Evolutionary conservation across 1,284 basidiomycete species (phyloP).

Genomic region (Crucibulum parvulum): DNA sequence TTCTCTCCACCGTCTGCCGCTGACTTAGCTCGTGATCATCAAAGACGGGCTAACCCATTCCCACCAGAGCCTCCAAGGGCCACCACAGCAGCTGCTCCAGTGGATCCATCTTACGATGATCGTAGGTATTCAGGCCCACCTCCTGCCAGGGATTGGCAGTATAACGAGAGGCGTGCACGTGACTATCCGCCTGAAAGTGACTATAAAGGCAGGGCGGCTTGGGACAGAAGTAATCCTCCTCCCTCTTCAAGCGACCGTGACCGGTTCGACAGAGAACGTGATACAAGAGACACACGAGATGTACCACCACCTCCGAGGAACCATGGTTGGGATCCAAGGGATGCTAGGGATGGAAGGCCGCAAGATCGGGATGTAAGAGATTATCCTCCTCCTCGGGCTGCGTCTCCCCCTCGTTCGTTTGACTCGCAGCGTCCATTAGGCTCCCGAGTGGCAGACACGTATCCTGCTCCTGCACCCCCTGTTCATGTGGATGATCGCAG

Average conservation of each 20-base stretch:
- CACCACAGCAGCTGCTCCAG: slow-evolving; percentile 6
- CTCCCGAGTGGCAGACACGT: neutral
- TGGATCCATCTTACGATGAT: slow-evolving; percentile 14
- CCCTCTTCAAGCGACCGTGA: slow-evolving; percentile 18
- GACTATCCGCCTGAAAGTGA: slow-evolving; percentile 23
- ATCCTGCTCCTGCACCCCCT: neutral
- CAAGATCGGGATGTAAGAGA: no score
- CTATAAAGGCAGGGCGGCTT: slow-evolving; percentile 16
- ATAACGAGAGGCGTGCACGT: neutral
- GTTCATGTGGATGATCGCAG: neutral
- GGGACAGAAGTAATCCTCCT: slow-evolving; percentile 18
- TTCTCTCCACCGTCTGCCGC: slow-evolving; percentile 37
- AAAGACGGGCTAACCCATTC: slow-evolving; percentile 12
- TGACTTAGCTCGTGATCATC: slow-evolving; percentile 33
- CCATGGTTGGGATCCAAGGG: slow-evolving; percentile 17
- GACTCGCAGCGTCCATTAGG: neutral
- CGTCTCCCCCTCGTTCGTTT: slow-evolving; percentile 1
- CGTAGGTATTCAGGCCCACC: slow-evolving; percentile 5
- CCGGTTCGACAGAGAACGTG: slow-evolving; percentile 13
- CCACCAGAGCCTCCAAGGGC: slow-evolving; percentile 1
- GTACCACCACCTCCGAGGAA: slow-evolving; percentile 15
- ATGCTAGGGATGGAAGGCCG: slow-evolving; percentile 20
- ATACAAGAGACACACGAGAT: slow-evolving; percentile 7
- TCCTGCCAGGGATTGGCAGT: slow-evolving; percentile 4
- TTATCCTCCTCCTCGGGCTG: slow-evolving; percentile 22